Evolutionary conservation across 2,329 filamentous ascomycete species (phyloP), one percentile per base, ranked within the genome.

Genomic region (Mariannaea sp.): DNA sequence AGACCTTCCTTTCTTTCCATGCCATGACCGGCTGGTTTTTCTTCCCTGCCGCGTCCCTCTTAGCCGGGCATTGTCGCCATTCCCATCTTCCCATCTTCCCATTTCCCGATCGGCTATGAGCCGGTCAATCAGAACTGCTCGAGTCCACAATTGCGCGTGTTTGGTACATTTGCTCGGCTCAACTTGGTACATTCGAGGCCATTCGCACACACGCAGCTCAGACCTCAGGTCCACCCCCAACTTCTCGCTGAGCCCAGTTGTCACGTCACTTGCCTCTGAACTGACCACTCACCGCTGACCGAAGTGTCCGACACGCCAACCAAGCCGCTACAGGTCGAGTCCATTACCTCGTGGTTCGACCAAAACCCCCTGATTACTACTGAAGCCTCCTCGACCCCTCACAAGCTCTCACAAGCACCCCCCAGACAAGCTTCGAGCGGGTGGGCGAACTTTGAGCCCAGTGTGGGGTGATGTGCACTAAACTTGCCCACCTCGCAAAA

Each of bases 401-500:
- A 17, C 41, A 30, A 29, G 22, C 22, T 24, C 27, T 8, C 17
- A n/a, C n/a, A n/a, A n/a, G n/a, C n/a, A n/a, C 19, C 20, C 36
- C 35, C 27, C 27, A 19, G 42, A 29, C 42, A 29, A 33, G 32
- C 39, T 29, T 41, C 43, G 20, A 22, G 8, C n/a, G 22, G 38
- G 46, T 49, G 46, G 41, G 26, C 49, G 44, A 51, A 42, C 43
- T 20, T n/a, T 43, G 24, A 30, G 40, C 14, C 50, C 45, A 19
- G 51, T 54, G 51, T 54, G 51, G 51, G 51, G 51, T 54, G 51
- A 54, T 54, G 39, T 49, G 45, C 51, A 45, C 51, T 39, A 49
- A 49, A 24, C 20, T 13, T 39, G 29, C 24, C 51, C 45, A 45
- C 51, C 49, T 49, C 16, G 32, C 40, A 49, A 54, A 54, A 54